phyloP scores from a whole-genome alignment of 2,329 filamentous ascomycete genomes.

The Xylariaceae sp. region DNA sequence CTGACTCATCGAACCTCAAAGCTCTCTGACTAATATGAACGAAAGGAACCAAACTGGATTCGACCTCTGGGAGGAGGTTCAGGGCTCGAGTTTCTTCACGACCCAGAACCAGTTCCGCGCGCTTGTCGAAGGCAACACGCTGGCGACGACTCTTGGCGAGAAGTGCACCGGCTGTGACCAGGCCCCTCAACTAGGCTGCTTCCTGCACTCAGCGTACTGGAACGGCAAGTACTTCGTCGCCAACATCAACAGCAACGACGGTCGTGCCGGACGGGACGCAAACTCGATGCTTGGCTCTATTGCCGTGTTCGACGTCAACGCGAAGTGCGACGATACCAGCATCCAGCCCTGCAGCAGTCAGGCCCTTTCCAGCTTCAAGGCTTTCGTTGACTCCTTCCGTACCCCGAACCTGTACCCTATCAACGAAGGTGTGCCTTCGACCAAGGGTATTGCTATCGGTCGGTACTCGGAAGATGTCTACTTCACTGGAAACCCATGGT shows the following conservation, averaged over 20 bases:
- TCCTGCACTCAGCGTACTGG: constrained; percentile 51
- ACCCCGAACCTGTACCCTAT: constrained; percentile 42
- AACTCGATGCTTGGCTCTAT: constrained; percentile 48
- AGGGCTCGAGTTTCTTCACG: constrained; percentile 55
- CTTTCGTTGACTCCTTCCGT: constrained; percentile 51
- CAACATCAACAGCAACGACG: constrained; percentile 44
- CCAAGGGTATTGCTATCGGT: constrained; percentile 41
- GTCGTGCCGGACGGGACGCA: constrained; percentile 51
- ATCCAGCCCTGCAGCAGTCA: constrained; percentile 52
- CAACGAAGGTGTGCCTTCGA: constrained; percentile 43
- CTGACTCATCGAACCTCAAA: not conserved
- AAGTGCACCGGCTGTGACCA: constrained; percentile 47
- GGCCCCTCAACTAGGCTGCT: constrained; percentile 48
- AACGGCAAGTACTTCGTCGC: constrained; percentile 49
- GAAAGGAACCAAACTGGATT: constrained; percentile 47
- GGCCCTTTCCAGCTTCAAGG: constrained; percentile 52
- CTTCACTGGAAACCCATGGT: constrained; percentile 53
- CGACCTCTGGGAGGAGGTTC: constrained; percentile 58
- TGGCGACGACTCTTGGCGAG: constrained; percentile 46
- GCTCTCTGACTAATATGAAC: not conserved
- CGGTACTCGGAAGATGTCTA: constrained; percentile 49
- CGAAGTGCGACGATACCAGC: constrained; percentile 46
- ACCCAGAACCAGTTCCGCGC: constrained; percentile 51
- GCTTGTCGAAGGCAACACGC: constrained; percentile 41
- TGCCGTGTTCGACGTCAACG: constrained; percentile 46